Base-by-base conservation (phyloP, 129 eudicot genomes). In the Lactuca sativa region DNA sequence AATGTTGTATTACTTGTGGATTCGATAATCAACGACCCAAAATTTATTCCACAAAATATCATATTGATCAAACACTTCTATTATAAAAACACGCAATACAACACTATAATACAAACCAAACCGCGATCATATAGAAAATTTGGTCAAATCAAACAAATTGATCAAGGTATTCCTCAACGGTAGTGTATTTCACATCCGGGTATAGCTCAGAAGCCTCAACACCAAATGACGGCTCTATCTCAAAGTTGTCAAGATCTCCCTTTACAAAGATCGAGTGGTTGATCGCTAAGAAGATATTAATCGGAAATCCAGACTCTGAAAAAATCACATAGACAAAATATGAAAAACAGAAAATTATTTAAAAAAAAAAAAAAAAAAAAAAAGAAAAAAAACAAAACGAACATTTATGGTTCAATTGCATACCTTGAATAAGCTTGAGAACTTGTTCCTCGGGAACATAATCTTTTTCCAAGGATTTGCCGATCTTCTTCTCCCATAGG, bases 161-260 rank as follows among this genome's bases (percentile, higher is more conserved):
- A 14, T 81, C 61, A 60, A 92, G 95, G 71, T 84, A 80, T 61
- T 90, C 95, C 17, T 86, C 97, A 37, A 84, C 84, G 11, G 80
- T 86, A 16, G 87, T 84, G 86, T 88, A 88, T 48, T 88, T 84
- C 59, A 92, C 87, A 66, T 92, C 95, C 1, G 96, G 96, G 62
- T 92, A 92, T 32, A 92, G 85, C 75, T 86, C 76, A 8, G 97
- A 65, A 66, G 97, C 96, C 82, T 92, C 97, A 12, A 88, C 86
- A 3, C 86, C 95, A 58, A 82, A 79, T 0, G 91, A 76, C 3
- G 89, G 83, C 16, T 91, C 83, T 9, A 91, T 82, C 64, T 78
- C 84, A 65, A 80, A 88, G 67, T 83, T 81, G 56, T 90, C 78
- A 13, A 77, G 83, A 77, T 86, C 96, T 37, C 97, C 97, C 3